phyloP scores from a whole-genome alignment of 1,284 basidiomycete genomes.

The Apiotrichum montevideense region DNA sequence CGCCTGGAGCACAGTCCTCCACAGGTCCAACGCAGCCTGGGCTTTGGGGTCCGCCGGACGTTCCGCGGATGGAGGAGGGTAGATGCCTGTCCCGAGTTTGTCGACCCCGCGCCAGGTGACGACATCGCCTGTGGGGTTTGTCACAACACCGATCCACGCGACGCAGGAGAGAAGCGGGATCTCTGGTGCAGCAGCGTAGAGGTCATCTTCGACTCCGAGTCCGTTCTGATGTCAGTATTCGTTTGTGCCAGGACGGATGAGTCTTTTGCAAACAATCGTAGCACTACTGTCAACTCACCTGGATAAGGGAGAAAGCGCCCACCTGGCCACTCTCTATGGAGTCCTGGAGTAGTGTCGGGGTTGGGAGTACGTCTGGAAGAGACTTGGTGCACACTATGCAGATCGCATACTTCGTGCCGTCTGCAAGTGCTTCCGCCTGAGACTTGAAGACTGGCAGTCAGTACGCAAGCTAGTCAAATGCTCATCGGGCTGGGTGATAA shows the following conservation, averaged over 20 bases:
- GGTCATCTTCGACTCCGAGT: slow-evolving; percentile 63
- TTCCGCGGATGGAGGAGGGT: slow-evolving; percentile 12
- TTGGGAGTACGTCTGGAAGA: slow-evolving; percentile 62
- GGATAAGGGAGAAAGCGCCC: slow-evolving; percentile 60
- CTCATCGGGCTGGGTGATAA: too few relatives aligned
- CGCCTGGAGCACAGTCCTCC: slow-evolving; percentile 18
- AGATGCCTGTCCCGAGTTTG: slow-evolving; percentile 32
- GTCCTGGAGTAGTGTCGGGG: slow-evolving; percentile 56
- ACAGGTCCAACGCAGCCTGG: slow-evolving; percentile 21
- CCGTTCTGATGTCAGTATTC: slow-evolving; percentile 53
- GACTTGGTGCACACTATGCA: slow-evolving; percentile 67
- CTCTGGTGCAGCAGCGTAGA: slow-evolving; percentile 53
- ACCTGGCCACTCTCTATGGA: slow-evolving; percentile 55
- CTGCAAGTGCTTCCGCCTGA: slow-evolving; percentile 53
- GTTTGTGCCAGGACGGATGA: too few relatives aligned
- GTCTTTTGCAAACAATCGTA: neutral
- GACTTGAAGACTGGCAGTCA: slow-evolving; percentile 53
- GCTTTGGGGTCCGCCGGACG: slow-evolving; percentile 19
- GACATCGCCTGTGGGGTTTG: slow-evolving; percentile 25
- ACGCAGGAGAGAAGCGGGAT: slow-evolving; percentile 36
- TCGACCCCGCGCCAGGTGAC: slow-evolving; percentile 38
- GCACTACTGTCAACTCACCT: slow-evolving; percentile 37
- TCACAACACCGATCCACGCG: slow-evolving; percentile 36
- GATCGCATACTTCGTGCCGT: slow-evolving; percentile 57
- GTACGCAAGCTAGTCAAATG: too few relatives aligned